A percentile compares a stretch with the other conserved stretches of the same genome.
These are phyloP conservation scores for Trapa incisa DNA, from an alignment of 345 rosid genomes.

Conservation along the genomic window DNA sequence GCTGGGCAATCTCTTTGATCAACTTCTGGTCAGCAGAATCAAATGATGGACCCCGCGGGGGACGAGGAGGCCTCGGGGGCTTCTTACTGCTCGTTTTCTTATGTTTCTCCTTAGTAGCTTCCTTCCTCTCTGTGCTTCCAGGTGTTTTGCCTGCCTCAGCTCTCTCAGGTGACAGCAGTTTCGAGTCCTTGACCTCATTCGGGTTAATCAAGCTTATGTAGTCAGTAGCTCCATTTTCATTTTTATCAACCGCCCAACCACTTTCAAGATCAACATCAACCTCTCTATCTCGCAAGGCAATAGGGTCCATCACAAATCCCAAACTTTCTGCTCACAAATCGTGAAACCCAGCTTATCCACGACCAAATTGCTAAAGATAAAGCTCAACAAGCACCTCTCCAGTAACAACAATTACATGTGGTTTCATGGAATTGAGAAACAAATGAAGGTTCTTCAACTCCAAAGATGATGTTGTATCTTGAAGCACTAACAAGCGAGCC, in stretches of 20 bases:
- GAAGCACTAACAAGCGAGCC: too few species aligned
- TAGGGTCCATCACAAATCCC: conserved; percentile 22
- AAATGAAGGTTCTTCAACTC: conserved; percentile 7
- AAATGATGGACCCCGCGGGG: too few species aligned
- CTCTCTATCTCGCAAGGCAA: conserved; percentile 22
- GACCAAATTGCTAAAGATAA: conserved; percentile 1
- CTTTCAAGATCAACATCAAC: conserved; percentile 62
- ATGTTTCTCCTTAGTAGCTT: conserved; percentile 28
- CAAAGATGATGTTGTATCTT: too few species aligned
- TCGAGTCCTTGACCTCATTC: conserved; percentile 12
- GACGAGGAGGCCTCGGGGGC: too few species aligned
- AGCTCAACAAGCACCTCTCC: neutral
- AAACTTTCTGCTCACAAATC: neutral
- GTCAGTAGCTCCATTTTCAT: conserved; percentile 24
- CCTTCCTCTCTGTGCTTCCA: conserved; percentile 20
- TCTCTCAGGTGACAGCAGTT: conserved; percentile 23
- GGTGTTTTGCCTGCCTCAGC: conserved; percentile 20
- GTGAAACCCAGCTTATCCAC: neutral
- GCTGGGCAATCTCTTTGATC: too few species aligned
- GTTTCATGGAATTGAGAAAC: conserved; percentile 13
- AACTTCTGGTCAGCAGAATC: too few species aligned
- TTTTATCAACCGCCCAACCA: conserved; percentile 24
- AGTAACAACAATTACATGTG: conserved; percentile 6
- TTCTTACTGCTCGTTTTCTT: conserved; percentile 32
- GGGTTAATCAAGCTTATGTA: conserved; percentile 10